Evolutionary conservation across 2,329 filamentous ascomycete species (phyloP).

Genomic region (Alternaria hordeiaustralica): DNA sequence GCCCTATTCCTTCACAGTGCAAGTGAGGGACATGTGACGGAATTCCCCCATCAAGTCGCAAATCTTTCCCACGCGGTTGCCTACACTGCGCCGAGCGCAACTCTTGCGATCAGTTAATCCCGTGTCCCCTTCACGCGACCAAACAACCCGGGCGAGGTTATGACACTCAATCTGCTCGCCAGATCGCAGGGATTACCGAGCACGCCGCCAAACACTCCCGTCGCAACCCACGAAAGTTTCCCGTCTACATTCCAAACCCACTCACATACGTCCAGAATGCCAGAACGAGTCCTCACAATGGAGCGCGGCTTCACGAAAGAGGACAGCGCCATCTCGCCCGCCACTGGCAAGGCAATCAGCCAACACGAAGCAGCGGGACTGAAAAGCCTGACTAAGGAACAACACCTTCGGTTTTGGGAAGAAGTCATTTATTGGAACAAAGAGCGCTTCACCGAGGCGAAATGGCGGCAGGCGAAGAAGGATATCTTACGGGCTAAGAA

Average conservation of each 20-base stretch:
- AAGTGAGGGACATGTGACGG: not conserved
- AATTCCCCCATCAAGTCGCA: not conserved
- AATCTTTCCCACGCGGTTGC: not conserved
- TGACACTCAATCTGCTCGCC: not conserved
- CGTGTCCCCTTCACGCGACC: not conserved
- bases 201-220: not conserved
- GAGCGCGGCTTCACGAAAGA: no score
- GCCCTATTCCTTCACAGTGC: not conserved
- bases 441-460: slow-evolving; percentile 17
- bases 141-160: not conserved
- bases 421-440: slow-evolving; percentile 15
- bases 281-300: not conserved
- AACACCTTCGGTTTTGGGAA: slow-evolving; percentile 11
- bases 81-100: not conserved
- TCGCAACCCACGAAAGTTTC: not conserved
- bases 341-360: slow-evolving; percentile 5
- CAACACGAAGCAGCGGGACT: slow-evolving; percentile 23
- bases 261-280: not conserved
- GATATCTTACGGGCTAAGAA: slow-evolving; percentile 1
- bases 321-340: not conserved
- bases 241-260: no score
- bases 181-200: not conserved
- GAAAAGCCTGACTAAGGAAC: slow-evolving; percentile 16
- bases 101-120: not conserved
- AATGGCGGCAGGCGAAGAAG: slow-evolving; percentile 9